phyloP scores from a whole-genome alignment of 2,329 filamentous ascomycete genomes.

The Chrysosporium queenslandicum region DNA sequence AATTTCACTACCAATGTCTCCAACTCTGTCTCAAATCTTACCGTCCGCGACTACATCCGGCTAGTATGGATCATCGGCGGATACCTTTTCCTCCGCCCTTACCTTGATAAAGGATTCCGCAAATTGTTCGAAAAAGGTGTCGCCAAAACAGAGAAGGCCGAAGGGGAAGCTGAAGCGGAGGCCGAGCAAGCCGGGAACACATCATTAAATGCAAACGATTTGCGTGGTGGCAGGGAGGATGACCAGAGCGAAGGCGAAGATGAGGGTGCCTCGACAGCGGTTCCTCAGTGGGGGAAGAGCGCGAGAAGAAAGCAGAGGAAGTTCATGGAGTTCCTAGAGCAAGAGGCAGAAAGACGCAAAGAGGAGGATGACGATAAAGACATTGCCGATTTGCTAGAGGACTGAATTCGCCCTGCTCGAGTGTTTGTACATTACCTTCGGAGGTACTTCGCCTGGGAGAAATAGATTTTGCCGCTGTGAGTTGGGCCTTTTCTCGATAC shows the following conservation, averaged over 20 bases:
- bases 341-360: conserved; percentile 51
- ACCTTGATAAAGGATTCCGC: conserved; percentile 57
- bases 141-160: conserved; percentile 43
- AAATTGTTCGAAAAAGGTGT: conserved; percentile 40
- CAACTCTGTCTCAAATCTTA: conserved; percentile 37
- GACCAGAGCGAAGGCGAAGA: conserved; percentile 43
- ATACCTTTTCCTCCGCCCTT: conserved; percentile 64
- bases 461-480: too few species aligned
- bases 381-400: conserved; percentile 59
- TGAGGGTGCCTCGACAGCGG: conserved; percentile 37
- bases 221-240: conserved; percentile 47
- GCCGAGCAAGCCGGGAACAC: conserved; percentile 33
- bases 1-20: conserved; percentile 35
- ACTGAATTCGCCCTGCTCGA: conserved; percentile 29
- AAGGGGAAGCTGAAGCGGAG: conserved; percentile 46
- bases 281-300: conserved; percentile 57
- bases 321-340: conserved; percentile 53
- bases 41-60: conserved; percentile 48
- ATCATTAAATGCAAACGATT: conserved; percentile 54
- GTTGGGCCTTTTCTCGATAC: too few species aligned
- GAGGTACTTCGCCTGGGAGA: too few species aligned
- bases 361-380: conserved; percentile 64
- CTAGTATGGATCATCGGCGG: conserved; percentile 61
- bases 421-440: background rate
- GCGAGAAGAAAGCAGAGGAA: conserved; percentile 59